These are phyloP conservation scores for Dillenia turbinata DNA, from an alignment of 164 flowering plant genomes.

Conservation along the genomic window DNA sequence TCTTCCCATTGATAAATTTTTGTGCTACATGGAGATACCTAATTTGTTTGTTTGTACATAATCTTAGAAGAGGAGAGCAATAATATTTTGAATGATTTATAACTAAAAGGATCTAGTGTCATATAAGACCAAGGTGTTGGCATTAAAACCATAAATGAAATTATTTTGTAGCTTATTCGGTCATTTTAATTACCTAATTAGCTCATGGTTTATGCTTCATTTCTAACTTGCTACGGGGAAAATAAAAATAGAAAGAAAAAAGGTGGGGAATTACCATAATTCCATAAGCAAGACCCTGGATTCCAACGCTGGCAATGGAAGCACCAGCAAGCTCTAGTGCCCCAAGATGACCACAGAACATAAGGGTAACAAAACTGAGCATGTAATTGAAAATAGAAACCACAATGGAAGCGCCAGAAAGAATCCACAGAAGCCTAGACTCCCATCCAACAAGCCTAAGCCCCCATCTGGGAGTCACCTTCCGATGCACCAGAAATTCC, in stretches of 20 bases:
- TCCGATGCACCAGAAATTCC: constrained; percentile 32
- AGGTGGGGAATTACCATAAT: constrained; percentile 47
- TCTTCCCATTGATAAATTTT: too few species aligned
- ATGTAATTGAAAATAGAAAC: constrained; percentile 63
- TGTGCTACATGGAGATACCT: too few species aligned
- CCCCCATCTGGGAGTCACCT: constrained; percentile 31
- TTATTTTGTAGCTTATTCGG: too few species aligned
- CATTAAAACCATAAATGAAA: too few species aligned
- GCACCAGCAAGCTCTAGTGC: constrained; percentile 74
- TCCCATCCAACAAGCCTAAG: constrained; percentile 50
- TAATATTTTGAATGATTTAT: too few species aligned
- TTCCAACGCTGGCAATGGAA: constrained; percentile 63
- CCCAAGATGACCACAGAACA: constrained; percentile 65
- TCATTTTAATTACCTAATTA: too few species aligned
- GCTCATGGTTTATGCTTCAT: too few species aligned
- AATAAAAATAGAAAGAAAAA: background rate
- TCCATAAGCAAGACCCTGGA: constrained; percentile 85
- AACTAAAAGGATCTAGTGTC: too few species aligned
- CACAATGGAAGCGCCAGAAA: constrained; percentile 52
- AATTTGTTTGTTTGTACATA: too few species aligned
- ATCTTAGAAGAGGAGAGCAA: too few species aligned
- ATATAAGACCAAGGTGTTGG: too few species aligned
- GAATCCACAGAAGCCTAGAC: constrained; percentile 55
- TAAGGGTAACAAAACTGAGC: constrained; percentile 60
- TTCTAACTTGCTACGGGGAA: background rate